These are phyloP conservation scores for Ophidiomyces ophidiicola DNA, from an alignment of 2,329 filamentous ascomycete genomes.

Conservation along the genomic window DNA sequence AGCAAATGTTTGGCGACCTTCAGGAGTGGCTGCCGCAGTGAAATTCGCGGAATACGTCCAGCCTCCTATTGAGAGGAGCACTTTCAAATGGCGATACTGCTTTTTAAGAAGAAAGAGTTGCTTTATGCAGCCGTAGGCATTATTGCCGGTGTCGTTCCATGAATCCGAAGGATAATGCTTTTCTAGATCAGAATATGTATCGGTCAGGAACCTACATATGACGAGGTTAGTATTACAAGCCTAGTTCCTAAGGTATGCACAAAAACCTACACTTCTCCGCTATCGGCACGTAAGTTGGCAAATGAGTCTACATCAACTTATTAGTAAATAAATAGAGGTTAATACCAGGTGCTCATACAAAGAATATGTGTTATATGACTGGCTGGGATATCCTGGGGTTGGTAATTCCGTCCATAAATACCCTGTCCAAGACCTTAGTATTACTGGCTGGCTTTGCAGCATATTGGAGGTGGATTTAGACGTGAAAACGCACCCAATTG, in stretches of 20 bases:
- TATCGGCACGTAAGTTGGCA: slow-evolving; percentile 68
- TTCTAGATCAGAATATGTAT: slow-evolving; percentile 55
- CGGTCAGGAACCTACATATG: slow-evolving; percentile 44
- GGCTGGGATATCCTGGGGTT: slow-evolving; percentile 67
- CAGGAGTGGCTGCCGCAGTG: slow-evolving; percentile 48
- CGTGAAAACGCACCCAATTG: slow-evolving; percentile 30
- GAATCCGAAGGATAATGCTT: slow-evolving; percentile 60
- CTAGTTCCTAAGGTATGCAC: background rate
- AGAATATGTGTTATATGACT: slow-evolving; percentile 79
- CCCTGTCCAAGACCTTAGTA: slow-evolving; percentile 39
- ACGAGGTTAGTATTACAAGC: too few species aligned
- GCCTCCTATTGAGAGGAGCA: slow-evolving; percentile 71
- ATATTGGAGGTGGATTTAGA: background rate
- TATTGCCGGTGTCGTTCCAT: slow-evolving; percentile 54
- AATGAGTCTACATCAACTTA: slow-evolving; percentile 51
- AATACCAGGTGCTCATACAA: slow-evolving; percentile 28
- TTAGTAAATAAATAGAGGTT: background rate
- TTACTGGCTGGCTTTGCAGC: background rate
- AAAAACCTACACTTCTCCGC: slow-evolving; percentile 57
- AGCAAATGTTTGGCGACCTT: slow-evolving; percentile 53
- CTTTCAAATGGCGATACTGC: slow-evolving; percentile 61
- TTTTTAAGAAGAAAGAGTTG: slow-evolving; percentile 68
- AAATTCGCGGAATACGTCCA: slow-evolving; percentile 72
- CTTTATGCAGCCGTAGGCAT: slow-evolving; percentile 67
- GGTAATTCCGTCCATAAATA: slow-evolving; percentile 75